Conservation (phyloP, 2,329 filamentous ascomycete species). For the Talaromyces sp. region DNA sequence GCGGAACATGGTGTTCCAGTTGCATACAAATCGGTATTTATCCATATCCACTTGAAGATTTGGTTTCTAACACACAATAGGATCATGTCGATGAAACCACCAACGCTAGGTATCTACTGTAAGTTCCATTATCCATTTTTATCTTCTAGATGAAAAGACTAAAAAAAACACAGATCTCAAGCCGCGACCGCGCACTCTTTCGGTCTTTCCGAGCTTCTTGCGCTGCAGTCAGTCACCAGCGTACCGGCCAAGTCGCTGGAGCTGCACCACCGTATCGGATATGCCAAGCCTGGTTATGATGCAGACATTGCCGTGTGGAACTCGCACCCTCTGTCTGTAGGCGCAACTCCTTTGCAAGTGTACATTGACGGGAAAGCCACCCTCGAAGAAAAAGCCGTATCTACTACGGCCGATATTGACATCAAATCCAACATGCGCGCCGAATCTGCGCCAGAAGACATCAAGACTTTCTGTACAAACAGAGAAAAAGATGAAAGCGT, state of each 20-base stretch:
- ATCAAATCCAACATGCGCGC: conserved; percentile 20
- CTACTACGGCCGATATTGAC: neutral
- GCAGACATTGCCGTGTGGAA: conserved; percentile 61
- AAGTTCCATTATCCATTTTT: neutral
- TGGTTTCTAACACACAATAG: neutral
- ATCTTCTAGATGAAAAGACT: neutral
- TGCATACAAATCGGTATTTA: conserved; percentile 56
- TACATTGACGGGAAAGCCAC: conserved; percentile 57
- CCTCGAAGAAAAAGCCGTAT: conserved; percentile 19
- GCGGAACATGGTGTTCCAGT: conserved; percentile 63
- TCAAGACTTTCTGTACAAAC: conserved; percentile 15
- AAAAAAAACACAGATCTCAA: conserved; percentile 35
- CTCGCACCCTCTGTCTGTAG: conserved; percentile 56
- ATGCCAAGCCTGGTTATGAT: conserved; percentile 58
- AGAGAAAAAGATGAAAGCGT: conserved; percentile 23
- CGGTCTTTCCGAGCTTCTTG: conserved; percentile 57
- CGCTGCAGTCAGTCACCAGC: conserved; percentile 54
- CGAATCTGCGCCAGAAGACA: conserved; percentile 15
- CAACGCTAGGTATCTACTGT: conserved; percentile 40
- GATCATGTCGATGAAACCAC: conserved; percentile 32
- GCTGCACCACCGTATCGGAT: conserved; percentile 54
- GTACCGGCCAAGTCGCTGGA: conserved; percentile 56
- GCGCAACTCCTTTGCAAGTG: conserved; percentile 56
- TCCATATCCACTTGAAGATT: neutral
- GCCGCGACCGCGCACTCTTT: conserved; percentile 49